Base-by-base conservation (phyloP, 2,329 filamentous ascomycete genomes). In the Fusarium tanahbumbuense region DNA sequence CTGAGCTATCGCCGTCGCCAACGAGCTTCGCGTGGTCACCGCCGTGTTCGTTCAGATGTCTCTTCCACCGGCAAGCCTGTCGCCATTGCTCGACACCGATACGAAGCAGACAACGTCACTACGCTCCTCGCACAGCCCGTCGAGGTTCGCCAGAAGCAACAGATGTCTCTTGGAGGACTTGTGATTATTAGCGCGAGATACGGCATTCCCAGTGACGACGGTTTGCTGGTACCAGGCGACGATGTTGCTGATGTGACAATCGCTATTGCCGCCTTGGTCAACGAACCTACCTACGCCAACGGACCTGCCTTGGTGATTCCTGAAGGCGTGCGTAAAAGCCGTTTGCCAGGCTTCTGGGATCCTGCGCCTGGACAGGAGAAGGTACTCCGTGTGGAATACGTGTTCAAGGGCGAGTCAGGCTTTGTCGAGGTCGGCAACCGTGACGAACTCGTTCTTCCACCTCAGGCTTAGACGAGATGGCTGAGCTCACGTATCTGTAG, bases 291-390 rank as follows among this genome's bases (percentile, higher is more conserved):
- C 8, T 58, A 57, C 46, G 50, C 57, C 16, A 37, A 46, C 5
- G 78, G 75, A 1, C 74, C 78, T 8, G 63, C 71, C 45, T 64
- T 85, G 15, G 59, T 73, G 6, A 82, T 85, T 37, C 82, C 83
- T 1, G 57, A 59, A 5, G 81, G 82, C 1, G 72, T 85, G 54
- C 73, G 78, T 53, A 84, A 85, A 78, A 80, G 78, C 46, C 77
- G 80, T 37, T 70, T 87, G 28, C 76, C 84, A 1, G 85, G 85
- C 2, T 86, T 87, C 73, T 86, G 84, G 82, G 85, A 87, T 58
- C 84, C 84, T 18, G 81, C 80, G 15, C 85, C 84, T 8, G 73
- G 74, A 34, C 73, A 75, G 37, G 78, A 77, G 22, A 86, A 87
- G 79, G 78, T 81, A 37, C 75, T 87, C 49, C 79, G 80, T 47